A percentile compares a stretch with the other conserved stretches of the same genome.
Conservation (phyloP, 2,329 filamentous ascomycete genomes). For the Hansfordia pulvinata region DNA sequence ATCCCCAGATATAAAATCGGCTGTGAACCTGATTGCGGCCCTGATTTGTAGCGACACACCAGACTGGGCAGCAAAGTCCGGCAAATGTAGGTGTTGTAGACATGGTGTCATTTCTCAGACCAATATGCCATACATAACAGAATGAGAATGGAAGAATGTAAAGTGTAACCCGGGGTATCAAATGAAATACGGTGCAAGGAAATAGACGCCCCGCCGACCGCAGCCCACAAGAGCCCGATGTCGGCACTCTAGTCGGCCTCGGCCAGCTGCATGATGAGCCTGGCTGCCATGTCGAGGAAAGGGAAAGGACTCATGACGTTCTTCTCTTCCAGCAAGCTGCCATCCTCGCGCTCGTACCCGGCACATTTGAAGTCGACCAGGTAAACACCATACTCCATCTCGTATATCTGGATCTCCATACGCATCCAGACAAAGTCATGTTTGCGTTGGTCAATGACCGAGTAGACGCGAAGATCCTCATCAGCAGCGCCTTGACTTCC, state of each 20-base stretch:
- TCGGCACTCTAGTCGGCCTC: conserved; percentile 67
- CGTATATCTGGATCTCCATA: conserved; percentile 91
- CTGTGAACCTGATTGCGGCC: too few species aligned
- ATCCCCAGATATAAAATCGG: too few species aligned
- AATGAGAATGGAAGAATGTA: too few species aligned
- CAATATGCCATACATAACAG: too few species aligned
- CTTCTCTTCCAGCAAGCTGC: conserved; percentile 75
- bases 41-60: too few species aligned
- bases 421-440: conserved; percentile 78
- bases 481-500: conserved; percentile 20
- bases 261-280: conserved; percentile 84
- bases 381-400: conserved; percentile 84
- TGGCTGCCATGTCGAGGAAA: conserved; percentile 85
- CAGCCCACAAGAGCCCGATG: too few species aligned
- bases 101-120: too few species aligned
- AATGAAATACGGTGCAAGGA: too few species aligned
- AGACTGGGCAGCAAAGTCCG: too few species aligned
- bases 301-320: conserved; percentile 91
- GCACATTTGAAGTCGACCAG: conserved; percentile 98
- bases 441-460: conserved; percentile 26
- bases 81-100: too few species aligned
- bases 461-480: conserved; percentile 26
- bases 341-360: conserved; percentile 73
- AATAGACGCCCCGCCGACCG: too few species aligned
- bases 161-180: too few species aligned